These are phyloP conservation scores for Sistotremastrum suecicum DNA, from an alignment of 768 basidiomycete genomes.

Conservation along the genomic window DNA sequence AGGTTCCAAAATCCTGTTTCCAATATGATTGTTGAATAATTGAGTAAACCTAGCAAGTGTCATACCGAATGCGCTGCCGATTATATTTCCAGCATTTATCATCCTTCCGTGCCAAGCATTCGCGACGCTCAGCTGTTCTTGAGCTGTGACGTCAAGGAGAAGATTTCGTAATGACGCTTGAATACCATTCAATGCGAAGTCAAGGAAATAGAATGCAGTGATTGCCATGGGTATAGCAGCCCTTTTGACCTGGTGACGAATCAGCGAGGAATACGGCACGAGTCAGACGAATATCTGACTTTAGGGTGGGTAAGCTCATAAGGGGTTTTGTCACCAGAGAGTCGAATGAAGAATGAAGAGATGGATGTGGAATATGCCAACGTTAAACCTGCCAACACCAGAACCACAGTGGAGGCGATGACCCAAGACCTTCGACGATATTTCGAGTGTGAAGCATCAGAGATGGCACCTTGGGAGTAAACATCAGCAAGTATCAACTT, in stretches of 20 bases:
- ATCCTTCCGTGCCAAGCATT: conserved; percentile 98
- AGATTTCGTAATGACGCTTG: conserved; percentile 89
- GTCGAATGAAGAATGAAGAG: conserved; percentile 62
- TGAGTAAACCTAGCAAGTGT: not conserved
- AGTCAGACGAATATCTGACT: not conserved
- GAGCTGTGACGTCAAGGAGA: conserved; percentile 81
- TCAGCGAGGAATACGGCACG: not conserved
- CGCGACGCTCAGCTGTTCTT: conserved; percentile 78
- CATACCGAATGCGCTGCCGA: conserved; percentile 85
- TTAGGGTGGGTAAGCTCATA: not conserved
- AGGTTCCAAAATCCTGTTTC: conserved; percentile 75
- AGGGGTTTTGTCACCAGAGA: conserved; percentile 46
- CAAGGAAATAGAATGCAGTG: conserved; percentile 81
- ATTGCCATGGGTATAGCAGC: conserved; percentile 79
- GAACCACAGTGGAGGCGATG: conserved; percentile 67
- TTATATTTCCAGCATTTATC: conserved; percentile 92
- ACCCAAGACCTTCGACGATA: conserved; percentile 92
- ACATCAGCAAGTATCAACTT: not conserved
- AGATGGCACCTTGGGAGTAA: conserved; percentile 61
- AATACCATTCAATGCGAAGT: conserved; percentile 94
- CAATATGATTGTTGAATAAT: not conserved
- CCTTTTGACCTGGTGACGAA: conserved; percentile 36
- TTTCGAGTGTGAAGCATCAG: conserved; percentile 82
- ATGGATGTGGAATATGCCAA: conserved; percentile 74
- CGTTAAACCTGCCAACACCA: conserved; percentile 61